These are phyloP conservation scores for Coffea canephora DNA, from an alignment of 257 asterid genomes.

Conservation along the genomic window DNA sequence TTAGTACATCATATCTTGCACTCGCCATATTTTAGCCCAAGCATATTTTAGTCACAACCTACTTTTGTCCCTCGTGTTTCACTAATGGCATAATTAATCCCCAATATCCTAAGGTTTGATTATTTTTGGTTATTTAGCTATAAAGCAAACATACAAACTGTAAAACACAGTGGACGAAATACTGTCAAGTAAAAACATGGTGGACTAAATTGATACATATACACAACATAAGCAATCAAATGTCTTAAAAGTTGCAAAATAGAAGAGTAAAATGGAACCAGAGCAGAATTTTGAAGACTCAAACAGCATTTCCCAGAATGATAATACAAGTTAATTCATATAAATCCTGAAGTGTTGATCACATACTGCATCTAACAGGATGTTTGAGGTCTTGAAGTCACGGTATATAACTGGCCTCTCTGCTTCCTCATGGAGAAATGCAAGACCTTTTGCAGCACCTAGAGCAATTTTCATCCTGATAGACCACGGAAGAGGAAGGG, in stretches of 20 bases:
- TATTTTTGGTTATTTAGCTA: background rate
- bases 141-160: background rate
- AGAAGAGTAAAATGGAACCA: background rate
- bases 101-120: background rate
- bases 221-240: background rate
- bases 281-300: background rate
- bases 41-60: background rate
- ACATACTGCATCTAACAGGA: conserved; percentile 89
- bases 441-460: conserved; percentile 96
- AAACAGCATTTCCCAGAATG: background rate
- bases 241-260: background rate
- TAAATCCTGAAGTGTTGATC: conserved; percentile 12
- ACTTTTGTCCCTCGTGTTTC: background rate
- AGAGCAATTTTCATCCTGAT: conserved; percentile 95
- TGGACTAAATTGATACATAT: background rate
- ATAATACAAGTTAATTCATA: background rate
- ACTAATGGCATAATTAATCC: background rate
- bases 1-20: background rate
- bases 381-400: conserved; percentile 97
- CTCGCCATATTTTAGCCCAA: background rate
- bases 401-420: conserved; percentile 91
- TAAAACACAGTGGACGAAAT: background rate
- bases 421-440: conserved; percentile 98
- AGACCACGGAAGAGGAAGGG: conserved; percentile 96
- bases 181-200: background rate